Conservation (phyloP, 192 early-diverging fungal species). For the Podila clonocystis region DNA sequence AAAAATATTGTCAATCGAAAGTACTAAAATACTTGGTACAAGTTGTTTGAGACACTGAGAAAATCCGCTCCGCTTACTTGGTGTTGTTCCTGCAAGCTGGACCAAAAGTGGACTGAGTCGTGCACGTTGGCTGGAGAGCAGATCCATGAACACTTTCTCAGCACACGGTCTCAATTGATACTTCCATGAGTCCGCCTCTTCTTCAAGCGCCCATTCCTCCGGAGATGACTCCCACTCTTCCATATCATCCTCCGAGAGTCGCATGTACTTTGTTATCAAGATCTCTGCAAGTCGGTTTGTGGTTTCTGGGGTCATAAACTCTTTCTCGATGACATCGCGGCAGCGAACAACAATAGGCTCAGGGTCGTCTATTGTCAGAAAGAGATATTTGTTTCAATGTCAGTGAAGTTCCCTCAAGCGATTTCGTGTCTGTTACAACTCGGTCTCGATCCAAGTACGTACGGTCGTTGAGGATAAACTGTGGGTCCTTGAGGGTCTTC, state of each 20-base stretch:
- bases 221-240: slow-evolving; percentile 86
- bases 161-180: slow-evolving; percentile 83
- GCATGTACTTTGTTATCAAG: slow-evolving; percentile 79
- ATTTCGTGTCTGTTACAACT: not conserved
- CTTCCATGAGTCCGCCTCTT: slow-evolving; percentile 88
- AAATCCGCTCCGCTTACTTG: slow-evolving; percentile 47
- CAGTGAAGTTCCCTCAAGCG: not conserved
- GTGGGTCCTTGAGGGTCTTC: slow-evolving; percentile 67
- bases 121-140: slow-evolving; percentile 74
- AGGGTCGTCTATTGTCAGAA: slow-evolving; percentile 48
- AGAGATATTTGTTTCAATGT: not conserved
- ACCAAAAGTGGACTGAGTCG: slow-evolving; percentile 71
- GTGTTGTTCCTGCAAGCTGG: slow-evolving; percentile 63
- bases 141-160: slow-evolving; percentile 83
- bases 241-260: slow-evolving; percentile 75
- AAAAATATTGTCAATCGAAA: not conserved
- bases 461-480: slow-evolving; percentile 53
- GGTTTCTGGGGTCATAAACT: slow-evolving; percentile 77
- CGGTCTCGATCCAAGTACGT: not conserved
- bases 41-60: no score
- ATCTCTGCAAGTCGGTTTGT: slow-evolving; percentile 72
- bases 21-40: slow-evolving; percentile 30
- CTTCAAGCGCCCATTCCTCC: slow-evolving; percentile 82
- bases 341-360: slow-evolving; percentile 63
- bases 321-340: slow-evolving; percentile 61